phyloP scores from a whole-genome alignment of 2,329 filamentous ascomycete genomes.

The Pseudopyricularia javanii region DNA sequence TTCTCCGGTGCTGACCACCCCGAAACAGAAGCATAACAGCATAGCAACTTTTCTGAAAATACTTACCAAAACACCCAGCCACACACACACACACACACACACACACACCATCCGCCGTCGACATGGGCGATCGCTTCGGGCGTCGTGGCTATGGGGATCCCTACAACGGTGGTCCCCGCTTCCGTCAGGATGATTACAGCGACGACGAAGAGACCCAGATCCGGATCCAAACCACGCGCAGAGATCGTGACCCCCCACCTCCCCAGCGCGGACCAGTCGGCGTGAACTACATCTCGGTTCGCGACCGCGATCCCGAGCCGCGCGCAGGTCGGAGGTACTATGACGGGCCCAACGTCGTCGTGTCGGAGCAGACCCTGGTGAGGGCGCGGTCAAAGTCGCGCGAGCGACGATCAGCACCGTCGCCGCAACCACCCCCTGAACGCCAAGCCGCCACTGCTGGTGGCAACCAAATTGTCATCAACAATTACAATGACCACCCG shows the following conservation, averaged over 20 bases:
- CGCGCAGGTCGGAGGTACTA: constrained; percentile 27
- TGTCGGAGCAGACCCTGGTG: constrained; percentile 33
- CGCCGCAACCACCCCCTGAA: constrained; percentile 17
- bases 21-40: neutral
- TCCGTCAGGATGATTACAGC: constrained; percentile 25
- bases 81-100: neutral
- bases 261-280: constrained; percentile 3
- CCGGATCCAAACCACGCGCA: constrained; percentile 22
- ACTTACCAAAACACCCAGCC: too few relatives aligned
- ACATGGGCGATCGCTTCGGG: neutral
- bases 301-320: constrained; percentile 18
- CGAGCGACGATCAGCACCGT: constrained; percentile 27
- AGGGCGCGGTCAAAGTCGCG: constrained; percentile 30
- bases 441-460: constrained; percentile 11
- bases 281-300: constrained; percentile 31
- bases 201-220: constrained; percentile 45
- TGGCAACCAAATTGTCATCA: constrained; percentile 32
- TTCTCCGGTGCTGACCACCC: too few relatives aligned
- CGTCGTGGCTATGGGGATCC: neutral
- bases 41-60: too few relatives aligned
- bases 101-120: neutral
- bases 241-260: neutral
- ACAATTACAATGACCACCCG: constrained; percentile 32
- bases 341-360: constrained; percentile 25
- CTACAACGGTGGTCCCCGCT: neutral